phyloP scores from a whole-genome alignment of 306 rosid species.

The Psophocarpus tetragonolobus region DNA sequence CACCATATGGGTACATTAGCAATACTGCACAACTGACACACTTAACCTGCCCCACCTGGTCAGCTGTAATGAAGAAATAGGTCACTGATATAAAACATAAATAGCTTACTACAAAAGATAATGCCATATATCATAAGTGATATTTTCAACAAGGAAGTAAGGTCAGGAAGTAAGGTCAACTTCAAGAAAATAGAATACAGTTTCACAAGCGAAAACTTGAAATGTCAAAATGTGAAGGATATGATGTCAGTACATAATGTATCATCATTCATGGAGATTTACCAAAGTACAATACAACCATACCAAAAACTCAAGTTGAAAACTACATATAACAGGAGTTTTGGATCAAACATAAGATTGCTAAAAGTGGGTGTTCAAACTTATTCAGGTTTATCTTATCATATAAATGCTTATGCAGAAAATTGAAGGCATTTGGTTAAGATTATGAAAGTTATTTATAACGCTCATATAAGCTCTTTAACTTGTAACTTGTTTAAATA shows the following conservation, averaged over 20 bases:
- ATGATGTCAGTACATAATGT: neutral
- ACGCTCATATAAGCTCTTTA: neutral
- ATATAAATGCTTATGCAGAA: neutral
- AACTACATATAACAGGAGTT: neutral
- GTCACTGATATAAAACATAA: neutral
- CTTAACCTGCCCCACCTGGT: conserved; percentile 82
- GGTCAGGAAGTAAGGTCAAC: conserved; percentile 14
- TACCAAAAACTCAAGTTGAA: neutral
- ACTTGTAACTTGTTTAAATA: neutral
- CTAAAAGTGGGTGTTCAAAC: neutral
- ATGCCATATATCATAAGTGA: neutral
- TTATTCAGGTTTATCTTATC: neutral
- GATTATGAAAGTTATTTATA: neutral
- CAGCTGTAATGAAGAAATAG: conserved; percentile 55
- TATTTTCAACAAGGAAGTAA: conserved; percentile 22
- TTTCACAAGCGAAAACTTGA: neutral
- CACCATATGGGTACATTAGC: conserved; percentile 87
- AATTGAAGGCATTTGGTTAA: neutral
- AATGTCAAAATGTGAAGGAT: conserved; percentile 1
- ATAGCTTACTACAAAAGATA: conserved; percentile 1
- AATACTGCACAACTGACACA: conserved; percentile 75
- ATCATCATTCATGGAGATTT: neutral
- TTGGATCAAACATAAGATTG: neutral
- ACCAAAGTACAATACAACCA: neutral
- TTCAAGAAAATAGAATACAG: neutral